phyloP scores from a whole-genome alignment of 768 basidiomycete species.

The Leccinum aurantiacum region DNA sequence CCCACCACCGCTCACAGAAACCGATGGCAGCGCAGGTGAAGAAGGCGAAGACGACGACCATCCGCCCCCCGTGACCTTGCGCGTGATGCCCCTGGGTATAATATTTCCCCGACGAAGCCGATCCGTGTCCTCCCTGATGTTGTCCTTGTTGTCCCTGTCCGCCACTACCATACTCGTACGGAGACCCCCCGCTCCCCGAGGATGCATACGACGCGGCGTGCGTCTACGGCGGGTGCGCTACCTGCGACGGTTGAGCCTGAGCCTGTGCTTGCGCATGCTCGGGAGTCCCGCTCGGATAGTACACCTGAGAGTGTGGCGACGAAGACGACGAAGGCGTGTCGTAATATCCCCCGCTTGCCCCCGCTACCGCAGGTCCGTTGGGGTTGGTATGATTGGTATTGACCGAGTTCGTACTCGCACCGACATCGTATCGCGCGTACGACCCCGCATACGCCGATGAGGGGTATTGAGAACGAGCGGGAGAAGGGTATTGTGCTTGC shows the following conservation, averaged over 20 bases:
- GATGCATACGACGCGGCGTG: conserved; percentile 25
- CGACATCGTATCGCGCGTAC: conserved; percentile 30
- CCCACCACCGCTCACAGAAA: conserved; percentile 16
- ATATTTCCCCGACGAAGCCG: conserved; percentile 25
- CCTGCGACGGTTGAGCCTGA: conserved; percentile 20
- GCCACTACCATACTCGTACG: conserved; percentile 23
- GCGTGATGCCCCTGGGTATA: conserved; percentile 17
- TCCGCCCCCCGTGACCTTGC: conserved; percentile 14
- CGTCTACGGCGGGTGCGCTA: conserved; percentile 15
- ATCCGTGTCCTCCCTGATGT: conserved; percentile 10
- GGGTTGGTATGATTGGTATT: conserved; percentile 6
- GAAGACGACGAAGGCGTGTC: conserved; percentile 24
- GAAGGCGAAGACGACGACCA: conserved; percentile 29
- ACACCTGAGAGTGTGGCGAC: conserved; percentile 20
- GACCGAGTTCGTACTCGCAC: conserved; percentile 24
- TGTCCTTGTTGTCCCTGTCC: conserved; percentile 14
- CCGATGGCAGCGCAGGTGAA: conserved; percentile 27
- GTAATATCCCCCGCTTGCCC: conserved; percentile 25
- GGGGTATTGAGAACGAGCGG: conserved; percentile 28
- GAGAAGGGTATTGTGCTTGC: conserved; percentile 27
- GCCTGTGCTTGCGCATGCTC: conserved; percentile 8
- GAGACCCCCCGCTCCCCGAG: conserved; percentile 24
- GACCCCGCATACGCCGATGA: conserved; percentile 26
- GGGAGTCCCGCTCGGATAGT: conserved; percentile 23
- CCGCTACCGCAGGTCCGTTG: conserved; percentile 10